Conservation (phyloP, 179 eudicot species). For the Nepenthes alata region DNA sequence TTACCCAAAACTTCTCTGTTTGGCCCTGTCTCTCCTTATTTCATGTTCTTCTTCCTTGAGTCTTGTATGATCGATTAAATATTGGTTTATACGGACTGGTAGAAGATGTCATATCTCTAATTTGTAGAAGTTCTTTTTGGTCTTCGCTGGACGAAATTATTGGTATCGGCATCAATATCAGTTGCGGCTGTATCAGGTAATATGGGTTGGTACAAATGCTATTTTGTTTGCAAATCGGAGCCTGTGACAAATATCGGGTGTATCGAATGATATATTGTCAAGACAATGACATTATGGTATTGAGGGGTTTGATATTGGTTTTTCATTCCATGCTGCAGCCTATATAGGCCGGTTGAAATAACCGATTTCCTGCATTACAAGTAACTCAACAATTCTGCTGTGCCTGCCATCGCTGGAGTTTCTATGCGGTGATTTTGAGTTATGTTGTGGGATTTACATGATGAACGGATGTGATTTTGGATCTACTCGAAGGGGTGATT, state of each 20-base stretch:
- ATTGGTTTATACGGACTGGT: constrained; percentile 12
- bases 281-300: constrained; percentile 8
- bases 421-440: constrained; percentile 11
- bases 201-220: too few species aligned
- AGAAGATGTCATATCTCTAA: constrained; percentile 7
- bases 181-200: too few species aligned
- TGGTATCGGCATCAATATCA: too few species aligned
- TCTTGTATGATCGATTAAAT: constrained; percentile 11
- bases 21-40: constrained; percentile 22
- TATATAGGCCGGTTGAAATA: constrained; percentile 21
- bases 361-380: constrained; percentile 42
- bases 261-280: too few species aligned
- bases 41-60: constrained; percentile 28
- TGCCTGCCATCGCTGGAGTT: constrained; percentile 38
- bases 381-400: constrained; percentile 51
- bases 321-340: too few species aligned
- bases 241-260: too few species aligned
- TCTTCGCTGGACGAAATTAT: constrained; percentile 5
- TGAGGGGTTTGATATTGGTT: background rate
- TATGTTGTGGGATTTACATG: too few species aligned
- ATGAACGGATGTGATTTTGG: too few species aligned
- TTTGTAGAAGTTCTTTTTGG: constrained; percentile 1
- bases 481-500: too few species aligned
- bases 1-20: constrained; percentile 36
- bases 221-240: too few species aligned